Conservation (phyloP, 2,329 filamentous ascomycete species). For the Aulographum hederae region DNA sequence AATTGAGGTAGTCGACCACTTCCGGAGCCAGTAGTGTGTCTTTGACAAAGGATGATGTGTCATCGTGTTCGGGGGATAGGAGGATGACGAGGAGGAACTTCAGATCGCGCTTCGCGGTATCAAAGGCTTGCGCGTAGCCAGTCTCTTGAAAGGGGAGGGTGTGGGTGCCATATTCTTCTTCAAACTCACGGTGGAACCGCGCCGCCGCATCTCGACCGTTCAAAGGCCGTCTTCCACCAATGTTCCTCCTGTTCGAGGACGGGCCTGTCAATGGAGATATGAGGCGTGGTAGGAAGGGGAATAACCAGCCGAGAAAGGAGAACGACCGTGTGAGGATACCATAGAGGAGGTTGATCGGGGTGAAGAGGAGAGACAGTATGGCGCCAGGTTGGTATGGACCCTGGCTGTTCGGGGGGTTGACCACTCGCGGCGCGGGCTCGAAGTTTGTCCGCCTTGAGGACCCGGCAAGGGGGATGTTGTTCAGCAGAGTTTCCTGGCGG, state of each 20-base stretch:
- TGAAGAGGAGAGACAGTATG: constrained; percentile 57
- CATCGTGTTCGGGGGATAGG: constrained; percentile 84
- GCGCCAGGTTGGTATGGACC: constrained; percentile 53
- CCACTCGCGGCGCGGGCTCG: constrained; percentile 67
- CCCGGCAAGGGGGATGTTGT: constrained; percentile 24
- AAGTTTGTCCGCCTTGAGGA: constrained; percentile 20
- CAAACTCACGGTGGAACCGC: constrained; percentile 80
- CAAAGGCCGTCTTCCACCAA: constrained; percentile 53
- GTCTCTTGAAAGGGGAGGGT: constrained; percentile 66
- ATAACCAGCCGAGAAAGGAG: constrained; percentile 55
- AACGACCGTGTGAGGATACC: constrained; percentile 50
- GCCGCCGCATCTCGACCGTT: constrained; percentile 76
- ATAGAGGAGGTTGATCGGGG: constrained; percentile 67
- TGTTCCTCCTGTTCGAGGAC: constrained; percentile 28
- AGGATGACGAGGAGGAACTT: constrained; percentile 84
- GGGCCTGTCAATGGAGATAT: constrained; percentile 33
- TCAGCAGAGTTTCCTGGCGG: constrained; percentile 53
- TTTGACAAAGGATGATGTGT: constrained; percentile 63
- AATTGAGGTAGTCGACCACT: constrained; percentile 47
- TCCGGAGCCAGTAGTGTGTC: constrained; percentile 66
- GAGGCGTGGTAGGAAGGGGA: constrained; percentile 60
- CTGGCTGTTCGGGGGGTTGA: constrained; percentile 51
- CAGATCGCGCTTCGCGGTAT: constrained; percentile 74
- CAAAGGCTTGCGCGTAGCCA: constrained; percentile 81
- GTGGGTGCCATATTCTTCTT: constrained; percentile 71